phyloP scores from a whole-genome alignment of 805 yeast species.

The Kodamaea lidongshanica region DNA sequence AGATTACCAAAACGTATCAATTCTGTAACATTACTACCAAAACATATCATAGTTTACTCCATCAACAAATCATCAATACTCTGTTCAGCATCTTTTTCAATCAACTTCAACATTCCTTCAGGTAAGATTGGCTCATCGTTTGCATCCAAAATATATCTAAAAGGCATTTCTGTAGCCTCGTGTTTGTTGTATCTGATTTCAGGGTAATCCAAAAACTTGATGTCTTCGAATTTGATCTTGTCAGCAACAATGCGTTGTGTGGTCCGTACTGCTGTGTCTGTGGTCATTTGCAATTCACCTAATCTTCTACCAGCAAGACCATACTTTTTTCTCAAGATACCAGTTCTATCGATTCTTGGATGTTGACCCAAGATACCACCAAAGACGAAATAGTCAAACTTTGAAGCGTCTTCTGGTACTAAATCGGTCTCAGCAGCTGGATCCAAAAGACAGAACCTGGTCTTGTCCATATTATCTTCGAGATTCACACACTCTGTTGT shows the following conservation, averaged over 20 bases:
- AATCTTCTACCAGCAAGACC: slow-evolving; percentile 84
- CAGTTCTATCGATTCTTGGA: slow-evolving; percentile 90
- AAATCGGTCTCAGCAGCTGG: slow-evolving; percentile 79
- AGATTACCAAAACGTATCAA: too few species aligned
- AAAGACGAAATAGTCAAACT: slow-evolving; percentile 84
- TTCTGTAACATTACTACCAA: slow-evolving; percentile 1
- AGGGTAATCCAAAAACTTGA: slow-evolving; percentile 86
- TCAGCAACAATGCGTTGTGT: slow-evolving; percentile 73
- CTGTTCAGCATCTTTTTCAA: slow-evolving; percentile 80
- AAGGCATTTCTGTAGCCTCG: slow-evolving; percentile 97
- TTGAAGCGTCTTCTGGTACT: slow-evolving; percentile 56
- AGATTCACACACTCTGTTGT: slow-evolving; percentile 59
- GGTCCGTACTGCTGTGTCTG: slow-evolving; percentile 94
- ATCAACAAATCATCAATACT: slow-evolving; percentile 63
- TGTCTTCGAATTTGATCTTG: slow-evolving; percentile 54
- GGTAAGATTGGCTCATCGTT: slow-evolving; percentile 78
- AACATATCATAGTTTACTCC: slow-evolving; percentile 15
- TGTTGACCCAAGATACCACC: slow-evolving; percentile 97
- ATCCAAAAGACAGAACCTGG: slow-evolving; percentile 75
- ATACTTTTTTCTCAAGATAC: slow-evolving; percentile 71
- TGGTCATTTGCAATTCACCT: slow-evolving; percentile 90
- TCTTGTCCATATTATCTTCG: slow-evolving; percentile 34
- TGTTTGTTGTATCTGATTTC: slow-evolving; percentile 81
- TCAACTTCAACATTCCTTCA: slow-evolving; percentile 81
- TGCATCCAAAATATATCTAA: slow-evolving; percentile 71